Evolutionary conservation across 1,284 basidiomycete genomes (phyloP).

Genomic region (Hemileia vastatrix): DNA sequence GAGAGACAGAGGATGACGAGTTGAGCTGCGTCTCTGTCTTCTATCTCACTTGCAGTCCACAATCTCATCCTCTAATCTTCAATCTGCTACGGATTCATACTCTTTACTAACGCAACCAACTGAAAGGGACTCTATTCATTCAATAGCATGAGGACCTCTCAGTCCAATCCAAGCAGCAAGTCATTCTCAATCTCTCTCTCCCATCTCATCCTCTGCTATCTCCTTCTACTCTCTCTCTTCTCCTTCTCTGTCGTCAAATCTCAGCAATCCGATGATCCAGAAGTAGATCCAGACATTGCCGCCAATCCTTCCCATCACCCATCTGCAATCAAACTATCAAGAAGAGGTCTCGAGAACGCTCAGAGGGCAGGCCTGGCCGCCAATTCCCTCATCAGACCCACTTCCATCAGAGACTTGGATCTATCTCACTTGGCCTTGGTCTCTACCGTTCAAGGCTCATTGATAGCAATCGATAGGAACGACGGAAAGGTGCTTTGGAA

Average conservation of each 20-base stretch:
- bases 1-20: too few species aligned
- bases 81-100: too few species aligned
- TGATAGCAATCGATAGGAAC: slow-evolving; percentile 72
- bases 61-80: too few species aligned
- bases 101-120: too few species aligned
- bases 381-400: background rate
- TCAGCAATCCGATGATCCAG: background rate
- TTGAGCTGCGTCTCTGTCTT: too few species aligned
- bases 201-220: background rate
- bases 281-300: background rate
- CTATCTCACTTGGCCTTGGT: slow-evolving; percentile 68
- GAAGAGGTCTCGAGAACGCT: background rate
- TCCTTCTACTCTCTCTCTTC: background rate
- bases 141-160: too few species aligned
- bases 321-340: background rate
- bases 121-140: too few species aligned
- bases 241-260: background rate
- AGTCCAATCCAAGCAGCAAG: background rate
- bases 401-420: slow-evolving; percentile 52
- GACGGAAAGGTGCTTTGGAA: slow-evolving; percentile 68
- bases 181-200: slow-evolving; percentile 11
- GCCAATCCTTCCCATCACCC: background rate
- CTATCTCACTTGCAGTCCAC: too few species aligned
- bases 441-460: slow-evolving; percentile 76
- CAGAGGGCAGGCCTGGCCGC: background rate